phyloP scores from a whole-genome alignment of 2,329 filamentous ascomycete species.

The Myotisia sp. region DNA sequence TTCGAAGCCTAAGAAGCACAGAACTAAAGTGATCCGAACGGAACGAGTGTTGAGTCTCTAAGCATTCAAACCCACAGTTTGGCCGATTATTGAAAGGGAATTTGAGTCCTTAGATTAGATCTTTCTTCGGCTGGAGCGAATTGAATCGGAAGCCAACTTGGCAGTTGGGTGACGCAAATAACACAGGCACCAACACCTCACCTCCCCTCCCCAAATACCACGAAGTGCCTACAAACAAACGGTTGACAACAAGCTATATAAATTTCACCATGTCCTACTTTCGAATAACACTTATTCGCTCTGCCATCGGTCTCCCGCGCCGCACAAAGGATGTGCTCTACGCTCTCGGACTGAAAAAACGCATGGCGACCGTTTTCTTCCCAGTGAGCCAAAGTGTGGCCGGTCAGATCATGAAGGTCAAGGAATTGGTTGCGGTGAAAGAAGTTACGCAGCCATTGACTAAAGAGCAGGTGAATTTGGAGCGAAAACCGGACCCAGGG shows the following conservation, averaged over 20 bases:
- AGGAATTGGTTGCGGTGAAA: conserved; percentile 72
- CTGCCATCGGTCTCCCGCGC: conserved; percentile 71
- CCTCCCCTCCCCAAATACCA: neutral
- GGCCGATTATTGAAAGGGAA: too few species aligned
- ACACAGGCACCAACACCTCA: neutral
- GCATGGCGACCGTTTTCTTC: conserved; percentile 79
- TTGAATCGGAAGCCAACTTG: too few species aligned
- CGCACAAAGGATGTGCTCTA: conserved; percentile 67
- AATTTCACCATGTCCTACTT: conserved; percentile 56
- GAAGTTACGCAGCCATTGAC: conserved; percentile 57
- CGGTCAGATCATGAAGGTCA: conserved; percentile 85
- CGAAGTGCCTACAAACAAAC: neutral
- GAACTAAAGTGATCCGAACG: too few species aligned
- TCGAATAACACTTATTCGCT: conserved; percentile 79
- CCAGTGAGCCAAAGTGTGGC: conserved; percentile 67
- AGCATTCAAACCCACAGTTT: too few species aligned
- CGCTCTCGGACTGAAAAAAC: conserved; percentile 71
- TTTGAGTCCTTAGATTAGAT: too few species aligned
- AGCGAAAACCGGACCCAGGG: conserved; percentile 60
- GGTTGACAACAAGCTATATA: neutral
- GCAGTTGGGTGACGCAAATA: neutral
- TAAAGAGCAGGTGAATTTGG: conserved; percentile 53
- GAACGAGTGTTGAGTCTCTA: too few species aligned
- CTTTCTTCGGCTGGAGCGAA: too few species aligned
- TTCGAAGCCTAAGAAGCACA: too few species aligned